Percentiles rank a stretch among this genome's conserved stretches.
These are phyloP conservation scores for Suzukiozyma palmioleophila DNA, from an alignment of 1,139 yeast species.

Conservation along the genomic window DNA sequence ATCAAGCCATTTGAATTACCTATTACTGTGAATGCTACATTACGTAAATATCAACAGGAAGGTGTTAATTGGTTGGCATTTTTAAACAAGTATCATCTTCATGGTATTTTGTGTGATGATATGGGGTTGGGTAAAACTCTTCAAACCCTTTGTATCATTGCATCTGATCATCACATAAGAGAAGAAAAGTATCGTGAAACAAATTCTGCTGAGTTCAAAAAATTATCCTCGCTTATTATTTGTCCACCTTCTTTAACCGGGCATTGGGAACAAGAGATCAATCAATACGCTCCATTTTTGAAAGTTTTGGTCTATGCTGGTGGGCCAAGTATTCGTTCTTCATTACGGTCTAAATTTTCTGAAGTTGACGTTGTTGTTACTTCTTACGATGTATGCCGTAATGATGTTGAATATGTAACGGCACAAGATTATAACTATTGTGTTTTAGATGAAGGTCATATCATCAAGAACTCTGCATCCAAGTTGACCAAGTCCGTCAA, in stretches of 20 bases:
- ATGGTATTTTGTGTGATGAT: constrained; percentile 97
- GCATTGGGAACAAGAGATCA: constrained; percentile 96
- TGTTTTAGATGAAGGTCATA: constrained; percentile 97
- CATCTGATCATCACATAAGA: constrained; percentile 90
- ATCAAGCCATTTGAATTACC: constrained; percentile 86
- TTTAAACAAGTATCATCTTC: constrained; percentile 88
- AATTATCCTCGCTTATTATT: constrained; percentile 77
- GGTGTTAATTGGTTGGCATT: constrained; percentile 99
- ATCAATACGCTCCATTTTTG: constrained; percentile 86
- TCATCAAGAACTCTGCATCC: constrained; percentile 86
- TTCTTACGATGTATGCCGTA: constrained; percentile 93
- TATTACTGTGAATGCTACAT: constrained; percentile 85
- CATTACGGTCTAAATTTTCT: constrained; percentile 50
- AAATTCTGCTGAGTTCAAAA: constrained; percentile 61
- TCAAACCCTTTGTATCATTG: constrained; percentile 94
- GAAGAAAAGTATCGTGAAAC: constrained; percentile 63
- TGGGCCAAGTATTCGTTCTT: constrained; percentile 69
- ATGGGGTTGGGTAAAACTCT: constrained; percentile 98
- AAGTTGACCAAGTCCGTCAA: constrained; percentile 89
- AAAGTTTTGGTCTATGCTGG: constrained; percentile 87
- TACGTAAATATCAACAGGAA: constrained; percentile 94
- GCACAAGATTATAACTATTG: constrained; percentile 81
- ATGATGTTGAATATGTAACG: constrained; percentile 68
- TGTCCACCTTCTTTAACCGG: constrained; percentile 98
- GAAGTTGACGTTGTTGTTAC: constrained; percentile 82